A percentile compares a stretch with the other conserved stretches of the same genome.
Conservation (phyloP, 176 grass and related monocot species). For the Secale cereale region DNA sequence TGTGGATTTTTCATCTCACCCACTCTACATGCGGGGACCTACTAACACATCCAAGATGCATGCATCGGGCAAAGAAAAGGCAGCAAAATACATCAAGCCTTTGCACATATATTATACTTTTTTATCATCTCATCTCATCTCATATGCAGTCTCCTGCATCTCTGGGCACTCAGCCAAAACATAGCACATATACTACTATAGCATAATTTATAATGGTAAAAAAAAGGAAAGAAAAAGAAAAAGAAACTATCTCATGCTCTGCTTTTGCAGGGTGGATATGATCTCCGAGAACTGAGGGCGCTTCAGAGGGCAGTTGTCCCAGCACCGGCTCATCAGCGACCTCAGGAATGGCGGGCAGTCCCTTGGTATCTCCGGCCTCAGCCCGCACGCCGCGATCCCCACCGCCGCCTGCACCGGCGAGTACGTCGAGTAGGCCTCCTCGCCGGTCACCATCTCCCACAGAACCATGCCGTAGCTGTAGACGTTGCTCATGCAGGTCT, state of each 20-base stretch:
- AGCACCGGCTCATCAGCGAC: slow-evolving; percentile 83
- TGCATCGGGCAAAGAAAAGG: slow-evolving; percentile 21
- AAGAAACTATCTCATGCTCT: slow-evolving; percentile 62
- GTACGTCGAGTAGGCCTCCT: slow-evolving; percentile 91
- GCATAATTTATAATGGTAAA: slow-evolving; percentile 8
- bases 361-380: slow-evolving; percentile 89
- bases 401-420: slow-evolving; percentile 96
- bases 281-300: slow-evolving; percentile 91
- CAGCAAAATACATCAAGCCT: slow-evolving; percentile 38
- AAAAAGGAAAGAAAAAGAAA: not conserved
- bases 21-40: not conserved
- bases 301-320: slow-evolving; percentile 78
- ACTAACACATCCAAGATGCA: not conserved
- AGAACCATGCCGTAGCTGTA: slow-evolving; percentile 96
- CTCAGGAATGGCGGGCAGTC: slow-evolving; percentile 76
- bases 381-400: slow-evolving; percentile 80
- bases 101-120: slow-evolving; percentile 60
- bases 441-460: slow-evolving; percentile 89
- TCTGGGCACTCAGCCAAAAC: slow-evolving; percentile 40
- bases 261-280: slow-evolving; percentile 67
- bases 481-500: slow-evolving; percentile 96
- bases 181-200: slow-evolving; percentile 32
- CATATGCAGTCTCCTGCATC: slow-evolving; percentile 49
- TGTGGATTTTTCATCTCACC: slow-evolving; percentile 19
- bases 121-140: slow-evolving; percentile 16